These are phyloP conservation scores for Fusarium sp. DNA, from an alignment of 2,329 filamentous ascomycete genomes.

Conservation along the genomic window DNA sequence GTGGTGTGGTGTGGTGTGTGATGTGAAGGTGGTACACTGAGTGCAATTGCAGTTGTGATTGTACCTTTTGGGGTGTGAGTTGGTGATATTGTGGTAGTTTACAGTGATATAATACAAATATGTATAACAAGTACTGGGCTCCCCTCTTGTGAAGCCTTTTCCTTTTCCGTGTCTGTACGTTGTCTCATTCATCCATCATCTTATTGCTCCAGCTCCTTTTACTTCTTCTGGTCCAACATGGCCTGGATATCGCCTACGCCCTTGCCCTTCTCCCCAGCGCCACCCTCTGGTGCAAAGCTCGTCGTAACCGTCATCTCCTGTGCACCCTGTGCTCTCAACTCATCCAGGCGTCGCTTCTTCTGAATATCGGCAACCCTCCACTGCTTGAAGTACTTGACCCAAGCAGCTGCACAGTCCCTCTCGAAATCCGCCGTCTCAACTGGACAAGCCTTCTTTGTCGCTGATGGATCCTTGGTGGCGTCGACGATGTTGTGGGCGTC, in stretches of 20 bases:
- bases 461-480: slow-evolving; percentile 55
- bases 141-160: slow-evolving; percentile 2
- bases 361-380: slow-evolving; percentile 92
- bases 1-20: neutral
- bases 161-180: neutral
- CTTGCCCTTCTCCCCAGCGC: slow-evolving; percentile 43
- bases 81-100: slow-evolving; percentile 32
- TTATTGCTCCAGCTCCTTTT: neutral
- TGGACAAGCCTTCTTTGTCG: slow-evolving; percentile 52
- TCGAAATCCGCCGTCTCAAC: slow-evolving; percentile 70
- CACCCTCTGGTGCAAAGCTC: slow-evolving; percentile 49
- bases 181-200: neutral
- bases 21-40: slow-evolving; percentile 12
- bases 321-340: slow-evolving; percentile 78
- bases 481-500: slow-evolving; percentile 86
- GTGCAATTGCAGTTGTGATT: neutral
- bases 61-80: slow-evolving; percentile 13
- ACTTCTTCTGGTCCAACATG: slow-evolving; percentile 50
- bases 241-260: slow-evolving; percentile 52
- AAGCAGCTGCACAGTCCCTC: slow-evolving; percentile 85
- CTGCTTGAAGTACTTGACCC: slow-evolving; percentile 99
- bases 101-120: slow-evolving; percentile 36
- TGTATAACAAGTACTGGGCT: slow-evolving; percentile 14
- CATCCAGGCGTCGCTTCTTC: slow-evolving; percentile 80
- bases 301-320: slow-evolving; percentile 61